Percentiles rank a stretch among this genome's conserved stretches.
phyloP scores from a whole-genome alignment of 2,329 filamentous ascomycete genomes.

The Fusarium lyarnte region DNA sequence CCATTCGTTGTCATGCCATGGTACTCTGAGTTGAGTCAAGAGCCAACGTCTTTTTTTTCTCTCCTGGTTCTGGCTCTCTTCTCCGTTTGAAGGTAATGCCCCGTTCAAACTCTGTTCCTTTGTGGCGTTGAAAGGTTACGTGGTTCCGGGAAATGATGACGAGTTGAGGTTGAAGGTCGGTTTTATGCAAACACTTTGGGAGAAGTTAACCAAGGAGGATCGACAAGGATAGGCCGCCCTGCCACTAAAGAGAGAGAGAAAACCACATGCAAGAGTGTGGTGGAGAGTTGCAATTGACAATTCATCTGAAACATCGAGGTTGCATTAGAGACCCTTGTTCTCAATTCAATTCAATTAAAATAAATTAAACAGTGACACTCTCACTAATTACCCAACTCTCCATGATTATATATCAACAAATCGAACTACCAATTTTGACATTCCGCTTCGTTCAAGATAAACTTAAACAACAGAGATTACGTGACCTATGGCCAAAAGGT shows the following conservation, averaged over 20 bases:
- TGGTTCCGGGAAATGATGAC: background rate
- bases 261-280: background rate
- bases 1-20: background rate
- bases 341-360: background rate
- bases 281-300: slow-evolving; percentile 10
- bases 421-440: background rate
- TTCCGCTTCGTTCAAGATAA: background rate
- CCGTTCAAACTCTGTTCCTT: slow-evolving; percentile 1
- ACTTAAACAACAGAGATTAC: background rate
- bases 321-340: slow-evolving; percentile 15
- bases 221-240: slow-evolving; percentile 12
- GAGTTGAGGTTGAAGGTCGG: background rate
- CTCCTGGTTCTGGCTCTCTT: background rate
- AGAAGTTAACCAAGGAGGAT: background rate
- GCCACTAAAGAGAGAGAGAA: background rate
- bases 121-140: background rate
- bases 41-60: background rate
- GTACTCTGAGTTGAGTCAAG: background rate
- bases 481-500: background rate
- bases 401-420: background rate
- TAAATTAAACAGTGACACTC: background rate
- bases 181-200: slow-evolving; percentile 10
- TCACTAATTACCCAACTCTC: background rate
- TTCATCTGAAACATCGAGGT: slow-evolving; percentile 26
- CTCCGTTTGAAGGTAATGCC: background rate